phyloP scores from a whole-genome alignment of 805 yeast genomes.

The Saccharomycopsis fibuligera region DNA sequence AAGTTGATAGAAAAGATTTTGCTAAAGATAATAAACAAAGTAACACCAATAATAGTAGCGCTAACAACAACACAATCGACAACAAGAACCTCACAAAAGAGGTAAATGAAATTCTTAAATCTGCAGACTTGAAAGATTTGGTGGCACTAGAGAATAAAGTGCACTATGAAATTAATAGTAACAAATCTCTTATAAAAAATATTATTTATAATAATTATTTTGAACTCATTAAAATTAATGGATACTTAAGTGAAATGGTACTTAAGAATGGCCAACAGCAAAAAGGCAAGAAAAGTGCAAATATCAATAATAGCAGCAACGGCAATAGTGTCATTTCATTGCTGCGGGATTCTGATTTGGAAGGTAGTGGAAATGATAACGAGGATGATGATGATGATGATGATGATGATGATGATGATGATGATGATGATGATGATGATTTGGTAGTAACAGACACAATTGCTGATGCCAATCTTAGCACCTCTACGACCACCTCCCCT shows the following conservation, averaged over 20 bases:
- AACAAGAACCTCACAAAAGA: constrained; percentile 24
- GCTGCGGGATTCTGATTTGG: too few species aligned
- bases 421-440: background rate
- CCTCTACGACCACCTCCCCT: too few species aligned
- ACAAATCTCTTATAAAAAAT: constrained; percentile 20
- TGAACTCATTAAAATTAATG: constrained; percentile 19
- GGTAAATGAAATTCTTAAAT: constrained; percentile 14
- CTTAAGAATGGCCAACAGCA: background rate
- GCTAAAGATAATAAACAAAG: too few species aligned
- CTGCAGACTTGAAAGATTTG: constrained; percentile 22
- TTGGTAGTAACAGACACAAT: background rate
- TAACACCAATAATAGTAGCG: constrained; percentile 43
- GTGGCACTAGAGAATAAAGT: constrained; percentile 18
- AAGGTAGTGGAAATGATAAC: too few species aligned
- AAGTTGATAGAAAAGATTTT: too few species aligned
- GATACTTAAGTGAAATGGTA: constrained; percentile 16
- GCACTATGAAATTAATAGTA: constrained; percentile 15
- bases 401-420: background rate
- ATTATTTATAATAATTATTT: constrained; percentile 21
- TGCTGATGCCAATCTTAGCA: too few species aligned
- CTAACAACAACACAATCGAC: constrained; percentile 25
- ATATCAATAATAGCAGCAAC: too few species aligned
- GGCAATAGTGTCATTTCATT: too few species aligned
- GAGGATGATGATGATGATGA: background rate
- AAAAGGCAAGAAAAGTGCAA: background rate